Evolutionary conservation across 108 stramenopile species (phyloP).

Genomic region (Poteriospumella lacustris): DNA sequence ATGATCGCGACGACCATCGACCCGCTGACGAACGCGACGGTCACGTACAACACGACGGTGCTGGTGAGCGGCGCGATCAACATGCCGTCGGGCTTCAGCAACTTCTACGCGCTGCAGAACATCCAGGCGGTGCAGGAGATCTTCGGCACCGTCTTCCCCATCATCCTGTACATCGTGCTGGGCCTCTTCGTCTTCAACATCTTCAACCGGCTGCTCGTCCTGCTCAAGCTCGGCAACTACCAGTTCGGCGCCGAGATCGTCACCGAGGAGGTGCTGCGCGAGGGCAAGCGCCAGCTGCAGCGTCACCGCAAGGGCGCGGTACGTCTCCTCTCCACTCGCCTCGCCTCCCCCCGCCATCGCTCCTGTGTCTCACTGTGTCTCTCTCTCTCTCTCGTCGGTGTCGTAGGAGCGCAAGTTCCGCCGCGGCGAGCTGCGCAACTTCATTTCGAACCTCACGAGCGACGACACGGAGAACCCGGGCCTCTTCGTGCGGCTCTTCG

Average conservation of each 20-base stretch:
- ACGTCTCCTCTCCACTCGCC: background rate
- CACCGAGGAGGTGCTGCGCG: conserved; percentile 22
- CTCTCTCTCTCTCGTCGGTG: background rate
- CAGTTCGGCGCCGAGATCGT: conserved; percentile 27
- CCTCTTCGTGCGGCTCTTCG: no score
- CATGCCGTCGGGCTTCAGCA: background rate
- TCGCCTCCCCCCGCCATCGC: background rate
- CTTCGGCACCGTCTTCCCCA: conserved; percentile 19
- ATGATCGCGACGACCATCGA: background rate
- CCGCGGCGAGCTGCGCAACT: background rate
- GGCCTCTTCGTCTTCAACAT: background rate
- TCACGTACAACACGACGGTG: background rate
- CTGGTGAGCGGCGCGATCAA: background rate
- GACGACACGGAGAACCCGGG: no score
- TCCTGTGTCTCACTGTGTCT: background rate
- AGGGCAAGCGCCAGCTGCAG: conserved; percentile 22
- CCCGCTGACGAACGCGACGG: background rate
- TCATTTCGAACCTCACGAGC: background rate
- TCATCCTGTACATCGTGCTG: background rate
- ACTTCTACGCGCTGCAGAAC: background rate
- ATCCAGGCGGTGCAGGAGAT: background rate
- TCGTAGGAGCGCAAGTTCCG: background rate
- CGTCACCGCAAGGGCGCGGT: background rate
- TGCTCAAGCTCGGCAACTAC: conserved; percentile 12
- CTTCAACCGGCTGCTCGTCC: conserved; percentile 14